These are phyloP conservation scores for Ganoderma boninense DNA, from an alignment of 1,284 basidiomycete genomes.

Conservation along the genomic window DNA sequence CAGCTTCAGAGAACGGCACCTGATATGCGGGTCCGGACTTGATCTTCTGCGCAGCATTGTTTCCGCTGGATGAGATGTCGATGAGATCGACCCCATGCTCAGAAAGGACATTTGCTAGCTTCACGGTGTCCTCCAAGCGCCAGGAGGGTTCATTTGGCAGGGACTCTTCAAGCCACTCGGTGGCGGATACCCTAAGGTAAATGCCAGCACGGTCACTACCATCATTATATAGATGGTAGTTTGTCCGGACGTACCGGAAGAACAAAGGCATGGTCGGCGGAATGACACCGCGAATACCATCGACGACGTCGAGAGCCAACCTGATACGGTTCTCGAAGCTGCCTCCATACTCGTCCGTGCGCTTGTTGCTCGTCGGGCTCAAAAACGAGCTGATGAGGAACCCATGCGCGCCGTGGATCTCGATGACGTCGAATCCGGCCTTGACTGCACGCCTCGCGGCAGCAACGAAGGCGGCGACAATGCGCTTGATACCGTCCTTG, in stretches of 20 bases:
- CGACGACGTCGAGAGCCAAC: constrained; percentile 57
- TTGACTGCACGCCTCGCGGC: constrained; percentile 63
- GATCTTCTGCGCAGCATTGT: constrained; percentile 42
- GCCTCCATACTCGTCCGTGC: constrained; percentile 69
- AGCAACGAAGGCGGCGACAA: constrained; percentile 68
- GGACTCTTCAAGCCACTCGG: constrained; percentile 61
- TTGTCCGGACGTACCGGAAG: constrained; percentile 59
- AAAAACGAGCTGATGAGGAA: constrained; percentile 53
- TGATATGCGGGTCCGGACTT: constrained; percentile 48
- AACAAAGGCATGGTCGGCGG: constrained; percentile 71
- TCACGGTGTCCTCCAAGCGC: constrained; percentile 62
- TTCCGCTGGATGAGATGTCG: constrained; percentile 61
- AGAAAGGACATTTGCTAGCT: constrained; percentile 53
- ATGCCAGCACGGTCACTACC: constrained; percentile 34
- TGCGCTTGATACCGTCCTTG: constrained; percentile 58
- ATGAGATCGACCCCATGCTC: constrained; percentile 58
- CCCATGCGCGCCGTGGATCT: constrained; percentile 51
- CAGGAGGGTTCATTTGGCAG: constrained; percentile 54
- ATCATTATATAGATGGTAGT: constrained; percentile 19
- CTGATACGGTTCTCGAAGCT: constrained; percentile 59
- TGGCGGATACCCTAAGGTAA: constrained; percentile 54
- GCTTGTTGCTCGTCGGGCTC: constrained; percentile 63
- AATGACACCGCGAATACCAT: constrained; percentile 58
- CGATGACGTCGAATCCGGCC: constrained; percentile 53
- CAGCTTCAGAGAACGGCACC: constrained; percentile 55